These are phyloP conservation scores for Agaricus blazei DNA, from an alignment of 768 basidiomycete genomes.

Conservation along the genomic window DNA sequence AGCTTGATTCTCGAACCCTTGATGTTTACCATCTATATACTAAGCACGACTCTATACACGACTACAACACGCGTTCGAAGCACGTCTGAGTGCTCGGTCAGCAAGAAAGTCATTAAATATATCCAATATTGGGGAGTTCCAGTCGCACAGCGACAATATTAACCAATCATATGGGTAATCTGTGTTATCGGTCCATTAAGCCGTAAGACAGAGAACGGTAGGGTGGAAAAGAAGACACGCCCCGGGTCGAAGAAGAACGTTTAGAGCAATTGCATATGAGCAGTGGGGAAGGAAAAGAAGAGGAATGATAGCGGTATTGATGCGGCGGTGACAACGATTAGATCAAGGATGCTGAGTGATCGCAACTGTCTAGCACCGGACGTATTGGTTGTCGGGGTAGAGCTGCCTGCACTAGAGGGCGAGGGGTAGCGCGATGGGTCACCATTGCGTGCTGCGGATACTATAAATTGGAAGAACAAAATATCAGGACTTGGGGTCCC, in stretches of 20 bases:
- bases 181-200: neutral
- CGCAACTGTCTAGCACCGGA: neutral
- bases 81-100: neutral
- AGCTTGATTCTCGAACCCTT: neutral
- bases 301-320: neutral
- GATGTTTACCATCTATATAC: neutral
- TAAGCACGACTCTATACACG: neutral
- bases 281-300: neutral
- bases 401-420: neutral
- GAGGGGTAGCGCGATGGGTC: slow-evolving; percentile 2
- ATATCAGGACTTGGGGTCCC: neutral
- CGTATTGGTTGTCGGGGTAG: slow-evolving; percentile 1
- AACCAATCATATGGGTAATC: neutral
- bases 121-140: neutral
- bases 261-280: slow-evolving; percentile 1
- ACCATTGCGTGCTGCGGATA: slow-evolving; percentile 1
- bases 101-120: neutral
- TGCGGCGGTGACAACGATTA: slow-evolving; percentile 1
- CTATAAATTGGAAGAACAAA: neutral
- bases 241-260: neutral
- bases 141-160: neutral
- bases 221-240: neutral
- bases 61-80: slow-evolving; percentile 6
- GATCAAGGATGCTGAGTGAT: neutral
- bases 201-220: neutral